Evolutionary conservation across 73 alveolate genomes (phyloP), one percentile per base, ranked within the genome.

Genomic region (Symbiodinium natans): DNA sequence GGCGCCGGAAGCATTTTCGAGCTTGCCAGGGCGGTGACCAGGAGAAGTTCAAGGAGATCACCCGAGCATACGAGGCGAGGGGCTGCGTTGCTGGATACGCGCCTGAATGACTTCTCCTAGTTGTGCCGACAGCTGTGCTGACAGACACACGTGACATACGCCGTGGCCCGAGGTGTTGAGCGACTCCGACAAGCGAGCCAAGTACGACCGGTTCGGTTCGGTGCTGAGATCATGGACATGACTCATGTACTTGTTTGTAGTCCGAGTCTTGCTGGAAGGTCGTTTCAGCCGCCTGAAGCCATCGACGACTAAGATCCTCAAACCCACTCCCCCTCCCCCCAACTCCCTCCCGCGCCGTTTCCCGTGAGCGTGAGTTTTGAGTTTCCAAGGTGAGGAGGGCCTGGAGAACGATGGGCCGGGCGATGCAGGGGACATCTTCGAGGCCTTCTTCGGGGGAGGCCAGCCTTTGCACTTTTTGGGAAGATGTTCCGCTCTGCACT

Each of bases 21-120:
- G 59, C 56, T 38, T 8, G 48, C 17, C 63, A 73, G 99, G 99
- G 99, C 43, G 99, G 99, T 40, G 99, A 93, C 98, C 99, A 92
- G 42, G 99, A 87, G 82, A 99, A 82, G 98, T 99, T 93, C 99
- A 88, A 98, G 90, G 99, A 99, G 92, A 59, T 99, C 80, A 95
- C 99, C 63, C 87, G 98, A 33, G 99, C 99, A 33, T 99, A 99
- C 80, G 99, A 99, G 94, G 97, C 34, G 36, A 0, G 33, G 21
- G 59, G 6, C 59, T 46, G 6, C 59, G 59, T n/a, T n/a, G n/a
- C n/a, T n/a, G n/a, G n/a, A n/a, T n/a, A n/a, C n/a, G n/a, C n/a
- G n/a, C n/a, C n/a, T n/a, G n/a, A n/a, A n/a, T n/a, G n/a, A n/a
- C n/a, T n/a, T n/a, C n/a, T n/a, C n/a, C n/a, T n/a, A n/a, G n/a